These are phyloP conservation scores for Onygenales sp. DNA, from an alignment of 2,329 filamentous ascomycete species.

Conservation along the genomic window DNA sequence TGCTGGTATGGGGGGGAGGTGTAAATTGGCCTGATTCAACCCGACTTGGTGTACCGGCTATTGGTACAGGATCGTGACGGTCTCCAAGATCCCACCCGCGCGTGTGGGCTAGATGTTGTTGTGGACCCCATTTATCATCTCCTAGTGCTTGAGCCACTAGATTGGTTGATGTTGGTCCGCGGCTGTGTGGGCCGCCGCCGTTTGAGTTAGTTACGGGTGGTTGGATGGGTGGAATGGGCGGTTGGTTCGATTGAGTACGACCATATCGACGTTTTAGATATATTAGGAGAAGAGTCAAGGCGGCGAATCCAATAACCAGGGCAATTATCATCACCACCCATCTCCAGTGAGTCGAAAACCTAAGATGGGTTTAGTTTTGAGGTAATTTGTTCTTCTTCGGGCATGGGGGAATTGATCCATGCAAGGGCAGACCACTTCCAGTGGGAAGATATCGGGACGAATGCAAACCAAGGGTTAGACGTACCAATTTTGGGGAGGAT, in stretches of 20 bases:
- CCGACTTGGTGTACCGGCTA: neutral
- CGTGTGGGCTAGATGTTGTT: neutral
- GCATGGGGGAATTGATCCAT: neutral
- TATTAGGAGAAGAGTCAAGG: slow-evolving; percentile 58
- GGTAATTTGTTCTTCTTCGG: neutral
- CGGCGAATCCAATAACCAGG: slow-evolving; percentile 58
- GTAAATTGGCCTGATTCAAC: neutral
- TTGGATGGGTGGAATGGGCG: neutral
- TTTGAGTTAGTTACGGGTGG: neutral
- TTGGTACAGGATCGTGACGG: neutral
- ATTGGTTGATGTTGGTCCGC: neutral
- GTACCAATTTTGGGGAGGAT: slow-evolving; percentile 11
- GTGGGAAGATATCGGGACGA: no score
- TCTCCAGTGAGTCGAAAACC: slow-evolving; percentile 61
- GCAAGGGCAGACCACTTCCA: no score
- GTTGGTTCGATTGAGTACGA: slow-evolving; percentile 37
- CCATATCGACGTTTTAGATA: slow-evolving; percentile 66
- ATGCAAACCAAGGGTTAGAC: slow-evolving; percentile 4
- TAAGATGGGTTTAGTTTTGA: neutral
- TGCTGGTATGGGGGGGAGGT: neutral
- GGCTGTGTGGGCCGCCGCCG: no score
- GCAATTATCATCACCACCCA: slow-evolving; percentile 78
- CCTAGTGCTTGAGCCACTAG: neutral
- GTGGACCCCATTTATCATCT: slow-evolving; percentile 1
- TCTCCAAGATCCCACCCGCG: neutral